Evolutionary conservation across 768 basidiomycete genomes (phyloP).

Genomic region (Kwoniella newhampshirensis): DNA sequence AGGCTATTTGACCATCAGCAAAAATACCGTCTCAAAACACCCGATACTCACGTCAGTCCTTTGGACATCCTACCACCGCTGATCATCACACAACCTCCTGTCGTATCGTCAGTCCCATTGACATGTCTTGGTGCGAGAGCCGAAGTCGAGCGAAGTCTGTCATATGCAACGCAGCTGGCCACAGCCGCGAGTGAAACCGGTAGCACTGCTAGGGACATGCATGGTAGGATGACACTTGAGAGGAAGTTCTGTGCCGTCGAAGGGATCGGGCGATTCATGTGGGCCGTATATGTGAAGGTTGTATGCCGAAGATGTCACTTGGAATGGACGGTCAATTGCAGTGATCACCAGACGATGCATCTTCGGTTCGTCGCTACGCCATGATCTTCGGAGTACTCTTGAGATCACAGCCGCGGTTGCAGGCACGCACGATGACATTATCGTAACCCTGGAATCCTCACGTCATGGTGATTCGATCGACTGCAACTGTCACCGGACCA

Average conservation of each 20-base stretch:
- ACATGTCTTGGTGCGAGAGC: too few relatives aligned
- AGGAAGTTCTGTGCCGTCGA: slow-evolving; percentile 20
- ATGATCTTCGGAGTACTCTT: too few relatives aligned
- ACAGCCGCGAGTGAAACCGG: slow-evolving; percentile 40
- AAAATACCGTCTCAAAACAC: too few relatives aligned
- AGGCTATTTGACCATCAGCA: slow-evolving; percentile 18
- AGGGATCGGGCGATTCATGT: slow-evolving; percentile 27
- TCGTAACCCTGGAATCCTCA: not conserved
- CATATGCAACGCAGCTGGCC: slow-evolving; percentile 21
- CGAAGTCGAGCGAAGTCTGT: slow-evolving; percentile 8
- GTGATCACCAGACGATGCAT: not conserved
- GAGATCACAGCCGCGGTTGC: too few relatives aligned
- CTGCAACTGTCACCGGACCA: too few relatives aligned
- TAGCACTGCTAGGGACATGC: slow-evolving; percentile 27
- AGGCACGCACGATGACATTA: too few relatives aligned
- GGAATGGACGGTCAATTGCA: too few relatives aligned
- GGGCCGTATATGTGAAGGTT: not conserved
- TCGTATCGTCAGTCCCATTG: slow-evolving; percentile 5
- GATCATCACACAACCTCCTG: slow-evolving; percentile 46
- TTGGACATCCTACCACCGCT: slow-evolving; percentile 49
- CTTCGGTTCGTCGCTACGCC: too few relatives aligned
- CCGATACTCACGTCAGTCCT: slow-evolving; percentile 41
- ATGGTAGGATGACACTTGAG: slow-evolving; percentile 23
- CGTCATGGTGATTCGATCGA: too few relatives aligned
- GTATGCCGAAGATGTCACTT: too few relatives aligned